Evolutionary conservation across 225 moss, liverwort and hornwort genomes (phyloP).

Genomic region (Rhytidiadelphus loreus): DNA sequence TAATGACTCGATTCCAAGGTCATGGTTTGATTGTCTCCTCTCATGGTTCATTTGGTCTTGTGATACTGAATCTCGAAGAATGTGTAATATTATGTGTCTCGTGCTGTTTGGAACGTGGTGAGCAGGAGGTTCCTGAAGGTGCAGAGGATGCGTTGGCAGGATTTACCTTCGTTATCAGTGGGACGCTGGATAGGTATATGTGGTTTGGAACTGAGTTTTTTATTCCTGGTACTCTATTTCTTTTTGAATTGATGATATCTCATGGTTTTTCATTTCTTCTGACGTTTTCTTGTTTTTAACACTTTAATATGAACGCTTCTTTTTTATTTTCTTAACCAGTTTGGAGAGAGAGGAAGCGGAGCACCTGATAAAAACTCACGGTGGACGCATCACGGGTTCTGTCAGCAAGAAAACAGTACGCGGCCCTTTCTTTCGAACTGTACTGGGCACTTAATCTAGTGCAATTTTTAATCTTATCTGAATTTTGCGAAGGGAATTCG

Average conservation of each 20-base stretch:
- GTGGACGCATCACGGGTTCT: constrained; percentile 80
- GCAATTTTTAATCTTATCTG: not conserved
- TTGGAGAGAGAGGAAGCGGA: constrained; percentile 99
- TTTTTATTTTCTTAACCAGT: constrained; percentile 17
- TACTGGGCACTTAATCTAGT: not conserved
- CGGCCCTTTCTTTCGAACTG: not conserved
- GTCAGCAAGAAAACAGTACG: constrained; percentile 98
- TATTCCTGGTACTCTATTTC: not conserved
- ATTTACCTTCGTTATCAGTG: constrained; percentile 81
- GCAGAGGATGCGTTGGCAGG: constrained; percentile 74
- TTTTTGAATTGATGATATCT: not conserved
- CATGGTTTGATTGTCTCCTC: not conserved
- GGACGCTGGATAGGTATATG: constrained; percentile 86
- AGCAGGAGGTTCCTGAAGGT: constrained; percentile 89
- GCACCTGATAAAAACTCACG: constrained; percentile 73
- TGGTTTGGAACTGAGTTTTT: not conserved
- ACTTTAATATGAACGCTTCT: not conserved
- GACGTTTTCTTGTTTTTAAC: not conserved
- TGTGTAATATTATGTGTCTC: not conserved
- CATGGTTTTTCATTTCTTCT: not conserved
- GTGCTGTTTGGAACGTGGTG: constrained; percentile 6
- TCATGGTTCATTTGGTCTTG: not conserved
- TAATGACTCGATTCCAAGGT: not conserved
- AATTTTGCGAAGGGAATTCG: not conserved
- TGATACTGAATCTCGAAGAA: not conserved